Evolutionary conservation across 805 yeast species (phyloP).

Genomic region (Clavispora carvajalis): DNA sequence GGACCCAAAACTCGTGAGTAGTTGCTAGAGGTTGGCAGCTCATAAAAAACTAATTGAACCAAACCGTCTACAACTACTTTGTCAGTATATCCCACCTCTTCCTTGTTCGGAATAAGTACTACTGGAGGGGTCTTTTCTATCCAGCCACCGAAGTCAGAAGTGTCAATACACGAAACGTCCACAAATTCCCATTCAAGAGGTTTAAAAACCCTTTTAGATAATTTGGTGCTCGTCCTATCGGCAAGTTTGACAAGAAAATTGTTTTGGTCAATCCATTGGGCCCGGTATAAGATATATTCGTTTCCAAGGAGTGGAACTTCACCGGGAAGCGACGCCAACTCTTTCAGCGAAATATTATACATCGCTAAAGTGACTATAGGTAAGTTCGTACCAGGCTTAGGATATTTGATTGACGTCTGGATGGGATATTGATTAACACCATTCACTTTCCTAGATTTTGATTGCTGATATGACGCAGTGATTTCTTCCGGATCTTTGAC

Average conservation of each 20-base stretch:
- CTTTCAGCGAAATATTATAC: slow-evolving; percentile 26
- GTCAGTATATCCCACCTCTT: slow-evolving; percentile 15
- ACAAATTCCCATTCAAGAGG: slow-evolving; percentile 2
- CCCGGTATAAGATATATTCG: slow-evolving; percentile 19
- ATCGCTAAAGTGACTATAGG: slow-evolving; percentile 49
- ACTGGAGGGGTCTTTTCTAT: slow-evolving; percentile 17
- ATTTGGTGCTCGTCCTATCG: slow-evolving; percentile 18
- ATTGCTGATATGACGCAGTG: slow-evolving; percentile 8
- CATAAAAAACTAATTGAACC: slow-evolving; percentile 18
- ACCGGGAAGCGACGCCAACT: slow-evolving; percentile 17
- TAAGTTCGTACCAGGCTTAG: slow-evolving; percentile 65
- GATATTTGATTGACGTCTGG: slow-evolving; percentile 49
- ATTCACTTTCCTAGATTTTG: slow-evolving; percentile 2
- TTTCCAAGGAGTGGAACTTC: no score
- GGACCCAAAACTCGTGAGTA: slow-evolving; percentile 17
- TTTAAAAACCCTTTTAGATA: slow-evolving; percentile 12
- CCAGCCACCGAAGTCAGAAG: slow-evolving; percentile 19
- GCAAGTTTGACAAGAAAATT: slow-evolving; percentile 15
- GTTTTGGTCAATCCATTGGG: slow-evolving; percentile 15
- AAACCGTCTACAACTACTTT: slow-evolving; percentile 16
- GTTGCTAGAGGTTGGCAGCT: slow-evolving; percentile 8
- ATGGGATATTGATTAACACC: slow-evolving; percentile 42
- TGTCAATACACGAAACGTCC: slow-evolving; percentile 5
- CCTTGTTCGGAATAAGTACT: slow-evolving; percentile 6
- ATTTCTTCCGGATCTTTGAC: slow-evolving; percentile 26